Percentiles rank a stretch among this genome's conserved stretches.
Conservation (phyloP, 2,329 filamentous ascomycete genomes). For the Acrocalymma vagum region DNA sequence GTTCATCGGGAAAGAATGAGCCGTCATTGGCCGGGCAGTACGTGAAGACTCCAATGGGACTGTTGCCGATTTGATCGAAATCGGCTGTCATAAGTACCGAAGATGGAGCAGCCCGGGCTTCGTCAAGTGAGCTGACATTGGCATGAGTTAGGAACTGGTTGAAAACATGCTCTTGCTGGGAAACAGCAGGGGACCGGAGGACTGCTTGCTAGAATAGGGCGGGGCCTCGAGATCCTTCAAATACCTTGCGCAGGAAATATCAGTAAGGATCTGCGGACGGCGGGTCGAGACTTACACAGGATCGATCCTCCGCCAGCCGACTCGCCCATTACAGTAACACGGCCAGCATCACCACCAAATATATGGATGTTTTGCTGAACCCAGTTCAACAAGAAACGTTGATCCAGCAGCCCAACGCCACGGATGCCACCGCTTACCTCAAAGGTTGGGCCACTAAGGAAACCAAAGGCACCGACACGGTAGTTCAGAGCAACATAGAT, state of each 20-base stretch:
- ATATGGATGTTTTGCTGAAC: constrained; percentile 59
- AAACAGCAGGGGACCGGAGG: constrained; percentile 51
- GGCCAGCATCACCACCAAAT: constrained; percentile 62
- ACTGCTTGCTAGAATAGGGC: constrained; percentile 57
- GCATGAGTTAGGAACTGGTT: constrained; percentile 50
- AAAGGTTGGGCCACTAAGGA: constrained; percentile 55
- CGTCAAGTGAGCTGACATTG: constrained; percentile 54
- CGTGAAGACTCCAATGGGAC: constrained; percentile 51
- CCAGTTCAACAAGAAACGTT: constrained; percentile 60
- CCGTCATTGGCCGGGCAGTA: constrained; percentile 57
- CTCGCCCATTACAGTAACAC: constrained; percentile 59
- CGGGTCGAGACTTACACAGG: no score
- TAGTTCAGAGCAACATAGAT: constrained; percentile 60
- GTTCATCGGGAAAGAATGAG: constrained; percentile 56
- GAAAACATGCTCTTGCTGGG: constrained; percentile 50
- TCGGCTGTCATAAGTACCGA: constrained; percentile 54
- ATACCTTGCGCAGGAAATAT: no score
- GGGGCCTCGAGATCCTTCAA: no score
- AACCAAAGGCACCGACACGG: constrained; percentile 58
- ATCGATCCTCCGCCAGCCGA: no score
- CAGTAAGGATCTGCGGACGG: no score
- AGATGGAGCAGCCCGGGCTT: constrained; percentile 53
- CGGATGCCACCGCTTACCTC: constrained; percentile 34
- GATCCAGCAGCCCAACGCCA: constrained; percentile 55
- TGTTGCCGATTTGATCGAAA: constrained; percentile 37